These are phyloP conservation scores for Salix brachista DNA, from an alignment of 345 rosid genomes.

Conservation along the genomic window DNA sequence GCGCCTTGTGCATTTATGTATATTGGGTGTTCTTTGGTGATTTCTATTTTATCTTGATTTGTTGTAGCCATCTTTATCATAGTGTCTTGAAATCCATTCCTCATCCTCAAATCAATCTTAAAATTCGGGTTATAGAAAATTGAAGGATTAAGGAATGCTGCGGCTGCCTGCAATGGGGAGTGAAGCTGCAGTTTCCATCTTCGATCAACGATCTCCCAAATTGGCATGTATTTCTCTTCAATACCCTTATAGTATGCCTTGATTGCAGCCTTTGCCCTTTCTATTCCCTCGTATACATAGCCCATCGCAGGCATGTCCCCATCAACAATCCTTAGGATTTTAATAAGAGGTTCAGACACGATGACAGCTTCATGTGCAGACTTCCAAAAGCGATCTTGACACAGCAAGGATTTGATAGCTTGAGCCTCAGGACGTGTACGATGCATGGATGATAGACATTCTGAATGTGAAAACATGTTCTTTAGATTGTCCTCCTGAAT, in stretches of 20 bases:
- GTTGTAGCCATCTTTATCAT: conserved; percentile 50
- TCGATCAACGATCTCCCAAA: conserved; percentile 23
- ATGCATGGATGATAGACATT: conserved; percentile 35
- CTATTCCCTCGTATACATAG: conserved; percentile 23
- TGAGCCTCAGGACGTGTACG: conserved; percentile 48
- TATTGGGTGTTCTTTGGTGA: conserved; percentile 51
- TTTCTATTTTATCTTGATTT: conserved; percentile 39
- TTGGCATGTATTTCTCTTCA: conserved; percentile 21
- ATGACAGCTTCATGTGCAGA: conserved; percentile 28
- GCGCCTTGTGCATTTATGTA: conserved; percentile 55
- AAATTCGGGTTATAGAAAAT: conserved; percentile 51
- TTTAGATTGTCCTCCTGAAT: conserved; percentile 24
- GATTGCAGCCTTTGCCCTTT: conserved; percentile 24
- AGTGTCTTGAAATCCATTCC: conserved; percentile 69
- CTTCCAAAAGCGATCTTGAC: conserved; percentile 27
- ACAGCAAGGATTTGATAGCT: conserved; percentile 23
- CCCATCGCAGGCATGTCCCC: conserved; percentile 34
- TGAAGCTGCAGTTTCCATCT: conserved; percentile 20
- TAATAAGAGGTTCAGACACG: conserved; percentile 23
- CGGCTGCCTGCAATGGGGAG: conserved; percentile 24
- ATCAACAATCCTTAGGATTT: conserved; percentile 23
- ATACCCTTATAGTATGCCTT: conserved; percentile 41
- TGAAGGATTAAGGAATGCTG: conserved; percentile 61
- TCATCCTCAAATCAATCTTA: conserved; percentile 44
- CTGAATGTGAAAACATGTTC: conserved; percentile 27